Evolutionary conservation across 225 moss, liverwort and hornwort genomes (phyloP), one percentile per base, ranked within the genome.

Genomic region (Sphagnum contortum): DNA sequence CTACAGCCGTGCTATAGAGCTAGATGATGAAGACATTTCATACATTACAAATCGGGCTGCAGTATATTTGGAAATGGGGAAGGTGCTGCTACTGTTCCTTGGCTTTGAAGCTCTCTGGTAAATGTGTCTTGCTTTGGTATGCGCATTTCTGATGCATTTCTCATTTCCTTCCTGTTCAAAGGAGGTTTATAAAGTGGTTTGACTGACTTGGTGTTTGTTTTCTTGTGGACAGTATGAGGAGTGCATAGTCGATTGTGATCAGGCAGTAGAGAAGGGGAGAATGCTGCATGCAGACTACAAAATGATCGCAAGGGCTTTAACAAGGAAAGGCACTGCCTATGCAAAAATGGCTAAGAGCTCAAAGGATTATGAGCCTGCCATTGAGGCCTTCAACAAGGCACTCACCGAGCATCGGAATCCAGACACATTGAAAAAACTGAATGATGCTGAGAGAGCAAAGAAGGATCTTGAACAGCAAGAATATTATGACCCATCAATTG

Each of bases 391-490:
- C 71, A 83, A 98, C 69, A 98, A 98, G 67, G 90, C 98, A 6
- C 57, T 98, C 45, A 98, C 98, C 1, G 98, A 98, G 61, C 98
- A 98, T 71, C 87, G 98, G 7, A 98, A 98, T 54, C 89, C 98
- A 60, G 98, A 98, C 68, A 98, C 98, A 45, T 51, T 98, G 81
- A 98, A 98, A 59, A 89, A 83, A 65, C 60, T 93, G 57, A 98
- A 98, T 72, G 98, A 98, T 55, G 93, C 91, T 4, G 98, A 98
- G 66, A 82, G 93, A 53, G 59, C 78, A 11, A 98, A 91, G 77
- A 98, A 86, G 70, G 90, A 93, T 65, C 61, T 91, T 67, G 98
- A 93, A 74, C 98, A 98, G 72, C 83, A 93, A 82, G 98, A 98
- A 55, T 91, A 77, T 51, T 98, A 65, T 58, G 89, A 93, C 64